Evolutionary conservation across 768 basidiomycete species (phyloP), one percentile per base, ranked within the genome.

Genomic region (Collybia sordida): DNA sequence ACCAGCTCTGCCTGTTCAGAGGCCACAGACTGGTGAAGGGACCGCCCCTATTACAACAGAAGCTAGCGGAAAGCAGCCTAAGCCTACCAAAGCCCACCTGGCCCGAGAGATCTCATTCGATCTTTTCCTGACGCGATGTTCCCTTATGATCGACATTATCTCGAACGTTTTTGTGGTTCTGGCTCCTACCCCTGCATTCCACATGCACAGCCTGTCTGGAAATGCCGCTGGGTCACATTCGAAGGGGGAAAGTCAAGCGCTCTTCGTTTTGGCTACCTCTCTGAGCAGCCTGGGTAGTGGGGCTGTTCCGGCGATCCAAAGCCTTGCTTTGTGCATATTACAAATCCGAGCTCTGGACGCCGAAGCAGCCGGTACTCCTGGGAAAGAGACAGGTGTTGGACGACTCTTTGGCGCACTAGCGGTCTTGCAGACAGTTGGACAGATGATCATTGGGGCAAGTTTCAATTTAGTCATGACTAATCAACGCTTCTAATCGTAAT

Each of bases 371-470:
- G 40, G 57, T 47, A 31, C 11, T 4, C 31, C 31, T 6, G 45
- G 64, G 49, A 45, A 53, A 41, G 55, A 72, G 25, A 59, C 56
- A 43, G 68, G 65, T 6, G 63, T 67, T 5, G 88, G 89, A 0
- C 72, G 78, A 52, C 64, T 92, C 18, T 86, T 93, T 49, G 85
- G 88, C 24, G 86, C 87, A 1, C 68, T 92, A 31, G 82, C 87
- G 9, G 77, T 88, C 27, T 62, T 92, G 55, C 85, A 89, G 52
- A 82, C 88, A 0, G 67, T 79, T 3, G 85, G 85, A 12, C 81
- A 84, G 63, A 82, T 82, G 71, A 88, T 92, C 34, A 58, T 70
- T 42, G 74, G 86, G 42, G 76, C 78, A 53, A 57, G 72, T 61
- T 47, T 48, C 24, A 40, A 46, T 45, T 19, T 42, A 21, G 15